phyloP scores from a whole-genome alignment of 2,329 filamentous ascomycete genomes.

The Paramyrothecium sp. region DNA sequence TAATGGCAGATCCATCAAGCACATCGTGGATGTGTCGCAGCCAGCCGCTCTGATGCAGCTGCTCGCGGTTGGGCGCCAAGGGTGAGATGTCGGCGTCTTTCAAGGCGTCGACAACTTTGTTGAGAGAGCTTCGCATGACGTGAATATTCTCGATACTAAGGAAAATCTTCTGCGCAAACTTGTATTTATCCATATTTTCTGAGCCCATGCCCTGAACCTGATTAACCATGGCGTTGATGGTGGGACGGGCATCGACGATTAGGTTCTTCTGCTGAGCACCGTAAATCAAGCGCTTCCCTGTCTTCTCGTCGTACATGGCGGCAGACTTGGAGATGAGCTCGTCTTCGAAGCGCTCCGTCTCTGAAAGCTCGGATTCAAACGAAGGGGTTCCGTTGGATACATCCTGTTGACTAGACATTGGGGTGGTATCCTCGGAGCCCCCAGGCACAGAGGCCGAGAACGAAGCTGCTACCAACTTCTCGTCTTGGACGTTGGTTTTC shows the following conservation, averaged over 20 bases:
- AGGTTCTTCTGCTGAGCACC: conserved; percentile 91
- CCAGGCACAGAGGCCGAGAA: conserved; percentile 54
- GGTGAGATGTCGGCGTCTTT: conserved; percentile 90
- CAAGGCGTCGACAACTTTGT: conserved; percentile 82
- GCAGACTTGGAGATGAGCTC: conserved; percentile 51
- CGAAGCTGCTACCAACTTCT: conserved; percentile 88
- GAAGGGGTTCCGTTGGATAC: conserved; percentile 30
- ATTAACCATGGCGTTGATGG: conserved; percentile 91
- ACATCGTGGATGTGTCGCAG: conserved; percentile 84
- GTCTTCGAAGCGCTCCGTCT: conserved; percentile 67
- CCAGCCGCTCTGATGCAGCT: conserved; percentile 84
- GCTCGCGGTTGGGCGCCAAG: conserved; percentile 76
- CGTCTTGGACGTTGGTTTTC: conserved; percentile 92
- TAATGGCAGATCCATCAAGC: conserved; percentile 79
- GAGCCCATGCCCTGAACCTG: conserved; percentile 90
- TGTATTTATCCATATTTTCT: conserved; percentile 98
- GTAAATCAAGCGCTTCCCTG: conserved; percentile 68
- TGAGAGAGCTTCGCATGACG: conserved; percentile 90
- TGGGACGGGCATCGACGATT: conserved; percentile 93
- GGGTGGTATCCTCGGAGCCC: conserved; percentile 31
- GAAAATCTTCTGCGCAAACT: conserved; percentile 85
- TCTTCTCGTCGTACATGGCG: conserved; percentile 53
- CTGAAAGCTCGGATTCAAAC: conserved; percentile 51
- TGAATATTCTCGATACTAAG: conserved; percentile 98
- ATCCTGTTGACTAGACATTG: conserved; percentile 49